Conservation (phyloP, 306 rosid genomes). For the Vigna mungo region DNA sequence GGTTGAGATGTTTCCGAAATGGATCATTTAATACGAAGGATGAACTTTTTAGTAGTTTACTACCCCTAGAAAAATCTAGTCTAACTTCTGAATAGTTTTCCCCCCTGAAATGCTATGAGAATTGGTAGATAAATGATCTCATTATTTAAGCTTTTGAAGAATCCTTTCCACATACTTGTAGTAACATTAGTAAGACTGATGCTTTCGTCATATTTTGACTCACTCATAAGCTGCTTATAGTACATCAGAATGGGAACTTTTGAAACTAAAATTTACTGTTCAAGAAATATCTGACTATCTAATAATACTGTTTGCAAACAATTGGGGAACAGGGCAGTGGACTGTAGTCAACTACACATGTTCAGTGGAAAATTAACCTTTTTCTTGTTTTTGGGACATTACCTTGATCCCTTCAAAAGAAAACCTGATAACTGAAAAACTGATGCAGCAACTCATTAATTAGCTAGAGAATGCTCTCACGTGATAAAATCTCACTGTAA, state of each 20-base stretch:
- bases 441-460: background rate
- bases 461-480: background rate
- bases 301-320: background rate
- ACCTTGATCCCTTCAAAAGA: slow-evolving; percentile 9
- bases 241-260: background rate
- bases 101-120: background rate
- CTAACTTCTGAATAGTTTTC: background rate
- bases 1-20: background rate
- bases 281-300: background rate
- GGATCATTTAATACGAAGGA: background rate
- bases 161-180: background rate
- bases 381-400: slow-evolving; percentile 10
- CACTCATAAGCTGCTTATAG: background rate
- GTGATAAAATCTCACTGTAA: background rate
- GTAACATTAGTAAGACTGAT: background rate
- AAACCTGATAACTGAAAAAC: background rate
- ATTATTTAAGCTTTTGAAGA: background rate
- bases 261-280: background rate
- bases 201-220: background rate
- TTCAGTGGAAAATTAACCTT: background rate
- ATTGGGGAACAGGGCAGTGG: background rate
- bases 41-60: slow-evolving; percentile 9
- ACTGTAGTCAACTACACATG: background rate
- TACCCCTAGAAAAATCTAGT: background rate
- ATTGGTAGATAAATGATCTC: background rate